Base-by-base conservation (phyloP, 805 yeast species). In the Saturnispora hagleri region DNA sequence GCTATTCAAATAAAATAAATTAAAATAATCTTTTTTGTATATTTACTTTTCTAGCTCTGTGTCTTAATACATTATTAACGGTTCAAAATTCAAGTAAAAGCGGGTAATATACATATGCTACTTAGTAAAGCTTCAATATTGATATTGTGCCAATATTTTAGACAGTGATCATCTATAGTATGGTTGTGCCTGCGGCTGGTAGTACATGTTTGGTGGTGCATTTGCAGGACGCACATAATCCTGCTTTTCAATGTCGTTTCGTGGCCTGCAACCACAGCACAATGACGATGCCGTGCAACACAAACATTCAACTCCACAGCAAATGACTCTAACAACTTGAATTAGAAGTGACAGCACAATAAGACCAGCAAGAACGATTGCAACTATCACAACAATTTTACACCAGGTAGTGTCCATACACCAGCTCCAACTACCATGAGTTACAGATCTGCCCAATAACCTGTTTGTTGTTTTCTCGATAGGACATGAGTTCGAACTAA, bases 341-440 rank as follows among this genome's bases (percentile, higher is more conserved):
- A 76, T 70, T 1, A 84, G 18, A 4, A 84, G 53, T 85, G 89
- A 82, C 5, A 84, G 48, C 0, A 64, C 68, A 0, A 84, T 53
- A 2, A 86, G 57, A 0, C 63, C 71, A 0, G 82, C 91, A 12
- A 87, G 60, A 0, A 71, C 78, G 3, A 86, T 82, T 3, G 86
- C 84, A 13, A 85, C 86, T 43, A 86, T 86, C 4, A 86, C 90
- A 20, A 84, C 77, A 52, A 86, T 78, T 62, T 86, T 87, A 67
- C 95, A 87, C 46, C 81, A 73, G 44, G 69, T 81, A 65, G 85
- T 84, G 61, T 75, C 84, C 91, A 85, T 86, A 67, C 95, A 87
- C 2, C 86, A 77, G 61, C 82, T 80, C 93, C 95, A 86, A 3
- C 58, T 57, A 18, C 45, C 42, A 40, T 59, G 43, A 15, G 17